Evolutionary conservation across 2,329 filamentous ascomycete genomes (phyloP), one percentile per base, ranked within the genome.

Genomic region (Aureobasidium uvarum): DNA sequence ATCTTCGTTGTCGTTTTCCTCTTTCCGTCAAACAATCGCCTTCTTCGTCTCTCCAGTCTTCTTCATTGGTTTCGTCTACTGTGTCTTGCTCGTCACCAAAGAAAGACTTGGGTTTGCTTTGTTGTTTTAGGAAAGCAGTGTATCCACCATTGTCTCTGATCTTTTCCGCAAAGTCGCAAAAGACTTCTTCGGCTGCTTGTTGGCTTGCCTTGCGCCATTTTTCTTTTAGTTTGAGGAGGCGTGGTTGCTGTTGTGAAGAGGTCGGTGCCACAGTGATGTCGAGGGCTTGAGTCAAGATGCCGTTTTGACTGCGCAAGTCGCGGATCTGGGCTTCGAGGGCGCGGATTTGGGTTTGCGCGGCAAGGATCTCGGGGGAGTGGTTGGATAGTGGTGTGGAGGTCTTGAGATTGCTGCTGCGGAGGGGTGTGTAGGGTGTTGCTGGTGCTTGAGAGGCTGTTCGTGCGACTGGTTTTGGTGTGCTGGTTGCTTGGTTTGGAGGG

Each of bases 131-230:
- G 82, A 83, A 88, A 7, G 81, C 85, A 41, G 77, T 76, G 46
- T 88, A 80, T 8, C 38, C 87, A 23, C 87, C 87, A 83, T 88
- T 87, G 69, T 83, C 77, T 70, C 85, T 80, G 41, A 89, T 81
- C 63, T 85, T 77, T 73, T 87, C 85, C 68, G 82, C 81, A 25
- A 88, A 85, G 23, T 79, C 77, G 28, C 77, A 80, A 73, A 89
- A 91, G 13, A 90, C 76, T 71, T 89, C 86, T 69, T 91, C 89
- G 1, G 89, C 89, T 7, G 86, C 88, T 58, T 81, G 77, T 68
- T 87, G 81, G 66, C 84, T 85, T 20, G 85, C 84, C 0, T 72
- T 74, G 54, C 80, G 84, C 89, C 89, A 92, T 73, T 66, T 89
- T 87, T 84, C 64, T 76, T 75, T 48, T 69, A 70, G 3, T 74